Conservation (phyloP, 306 rosid genomes). For the Vigna angularis region DNA sequence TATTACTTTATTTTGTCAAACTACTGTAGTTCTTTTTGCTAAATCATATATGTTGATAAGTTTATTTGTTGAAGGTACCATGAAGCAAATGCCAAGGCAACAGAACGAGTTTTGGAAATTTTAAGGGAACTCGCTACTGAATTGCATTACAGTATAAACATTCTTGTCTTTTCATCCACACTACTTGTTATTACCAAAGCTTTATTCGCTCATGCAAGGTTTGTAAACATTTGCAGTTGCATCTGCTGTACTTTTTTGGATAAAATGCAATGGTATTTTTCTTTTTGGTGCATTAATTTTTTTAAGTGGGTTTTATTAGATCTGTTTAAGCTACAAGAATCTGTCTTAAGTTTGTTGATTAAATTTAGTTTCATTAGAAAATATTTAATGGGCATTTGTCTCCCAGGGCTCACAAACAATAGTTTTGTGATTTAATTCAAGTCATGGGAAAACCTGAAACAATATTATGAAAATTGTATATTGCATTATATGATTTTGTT, state of each 20-base stretch:
- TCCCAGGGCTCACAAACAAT: not conserved
- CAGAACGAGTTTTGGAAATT: slow-evolving; percentile 74
- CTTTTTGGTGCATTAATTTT: not conserved
- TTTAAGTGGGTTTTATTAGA: not conserved
- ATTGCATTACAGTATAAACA: slow-evolving; percentile 73
- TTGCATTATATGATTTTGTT: not conserved
- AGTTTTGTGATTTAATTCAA: slow-evolving; percentile 31
- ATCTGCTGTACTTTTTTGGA: slow-evolving; percentile 35
- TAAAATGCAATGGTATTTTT: slow-evolving; percentile 34
- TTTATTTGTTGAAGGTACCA: slow-evolving; percentile 72
- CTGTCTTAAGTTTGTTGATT: slow-evolving; percentile 6
- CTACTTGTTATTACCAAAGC: slow-evolving; percentile 90
- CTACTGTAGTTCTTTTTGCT: not conserved
- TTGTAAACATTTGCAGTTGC: slow-evolving; percentile 48
- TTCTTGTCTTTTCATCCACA: slow-evolving; percentile 87
- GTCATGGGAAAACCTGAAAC: not conserved
- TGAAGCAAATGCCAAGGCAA: slow-evolving; percentile 79
- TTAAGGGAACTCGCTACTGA: slow-evolving; percentile 85
- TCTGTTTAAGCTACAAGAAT: slow-evolving; percentile 17
- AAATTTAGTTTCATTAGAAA: slow-evolving; percentile 1
- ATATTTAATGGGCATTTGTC: slow-evolving; percentile 2
- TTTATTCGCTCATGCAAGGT: slow-evolving; percentile 97
- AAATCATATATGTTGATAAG: slow-evolving; percentile 27
- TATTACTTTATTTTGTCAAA: not conserved
- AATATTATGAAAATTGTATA: not conserved